Base-by-base conservation (phyloP, 805 yeast genomes). In the Candida saitoana region DNA sequence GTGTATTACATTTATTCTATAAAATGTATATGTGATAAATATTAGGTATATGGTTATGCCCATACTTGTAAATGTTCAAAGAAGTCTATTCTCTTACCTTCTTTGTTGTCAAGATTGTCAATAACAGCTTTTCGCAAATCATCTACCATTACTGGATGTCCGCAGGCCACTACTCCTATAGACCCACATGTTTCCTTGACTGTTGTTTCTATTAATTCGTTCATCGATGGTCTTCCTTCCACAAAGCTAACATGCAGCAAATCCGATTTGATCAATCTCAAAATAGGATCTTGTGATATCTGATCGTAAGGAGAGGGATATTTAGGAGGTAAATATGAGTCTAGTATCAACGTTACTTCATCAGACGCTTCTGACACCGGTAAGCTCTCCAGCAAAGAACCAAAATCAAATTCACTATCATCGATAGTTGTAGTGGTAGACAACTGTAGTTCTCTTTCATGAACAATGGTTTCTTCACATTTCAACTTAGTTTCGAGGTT, bases 21-120 rank as follows among this genome's bases (percentile, higher is more conserved):
- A 22, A 22, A 22, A 7, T 6, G 9, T 22, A 22, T 22, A 22
- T 22, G 27, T 22, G 27, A 6, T 22, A 22, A 22, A 7, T 22
- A 22, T 22, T 22, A 22, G 27, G 6, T 7, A 11, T 22, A 22
- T 22, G 27, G 34, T 47, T 48, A 67, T 1, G 72, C 65, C 95
- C 95, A 86, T 11, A 74, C 69, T 62, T 84, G 88, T 38, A 83
- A 71, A 54, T 84, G 90, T 56, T 87, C 95, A 54, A 70, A 81
- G 52, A 80, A 80, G 46, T 83, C 90, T 15, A 85, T 74, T 34
- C 85, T 71, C 38, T 72, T 65, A 12, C 69, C 57, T 15, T 52
- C 44, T 1, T 52, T 46, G 20, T 59, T 47, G 25, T 67, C 60
- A 39, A 79, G 56, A 42, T 73, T 56, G 33, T 64, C 48, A 0